A percentile compares a stretch with the other conserved stretches of the same genome.
These are phyloP conservation scores for Fusarium stilboides DNA, from an alignment of 2,329 filamentous ascomycete species.

Conservation along the genomic window DNA sequence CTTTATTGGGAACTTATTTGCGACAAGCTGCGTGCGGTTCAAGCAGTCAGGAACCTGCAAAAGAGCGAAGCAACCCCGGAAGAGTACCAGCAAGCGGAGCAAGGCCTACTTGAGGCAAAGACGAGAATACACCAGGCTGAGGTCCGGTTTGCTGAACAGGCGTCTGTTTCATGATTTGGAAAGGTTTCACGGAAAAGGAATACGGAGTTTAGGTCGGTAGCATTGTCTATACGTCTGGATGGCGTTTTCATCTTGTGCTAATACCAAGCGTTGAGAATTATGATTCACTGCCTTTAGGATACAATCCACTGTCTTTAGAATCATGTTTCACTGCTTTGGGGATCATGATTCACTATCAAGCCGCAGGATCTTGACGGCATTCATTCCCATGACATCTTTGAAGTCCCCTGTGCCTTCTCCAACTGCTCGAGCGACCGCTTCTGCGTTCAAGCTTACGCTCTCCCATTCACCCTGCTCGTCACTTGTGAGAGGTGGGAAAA, in stretches of 20 bases:
- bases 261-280: conserved; percentile 42
- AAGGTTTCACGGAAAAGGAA: conserved; percentile 8
- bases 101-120: conserved; percentile 51
- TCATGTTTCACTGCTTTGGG: conserved; percentile 34
- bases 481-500: conserved; percentile 81
- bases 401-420: conserved; percentile 62
- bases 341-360: conserved; percentile 43
- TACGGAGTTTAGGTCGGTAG: conserved; percentile 38
- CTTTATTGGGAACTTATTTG: conserved; percentile 60
- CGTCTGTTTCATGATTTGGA: conserved; percentile 31
- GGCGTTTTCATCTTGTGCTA: conserved; percentile 39
- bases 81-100: conserved; percentile 51
- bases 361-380: conserved; percentile 69
- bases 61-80: conserved; percentile 47
- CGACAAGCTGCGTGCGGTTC: conserved; percentile 59
- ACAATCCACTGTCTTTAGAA: conserved; percentile 13
- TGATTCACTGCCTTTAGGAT: conserved; percentile 28
- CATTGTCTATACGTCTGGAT: conserved; percentile 35
- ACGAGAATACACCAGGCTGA: conserved; percentile 57
- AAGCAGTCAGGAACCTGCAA: conserved; percentile 54
- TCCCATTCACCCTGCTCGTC: conserved; percentile 77
- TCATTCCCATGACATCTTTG: conserved; percentile 71
- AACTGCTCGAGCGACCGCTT: conserved; percentile 69
- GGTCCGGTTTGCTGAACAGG: conserved; percentile 54
- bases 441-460: conserved; percentile 71